Percentiles rank a stretch among this genome's conserved stretches.
Conservation (phyloP, 352 stramenopile species). For the Elongisporangium undulatum region DNA sequence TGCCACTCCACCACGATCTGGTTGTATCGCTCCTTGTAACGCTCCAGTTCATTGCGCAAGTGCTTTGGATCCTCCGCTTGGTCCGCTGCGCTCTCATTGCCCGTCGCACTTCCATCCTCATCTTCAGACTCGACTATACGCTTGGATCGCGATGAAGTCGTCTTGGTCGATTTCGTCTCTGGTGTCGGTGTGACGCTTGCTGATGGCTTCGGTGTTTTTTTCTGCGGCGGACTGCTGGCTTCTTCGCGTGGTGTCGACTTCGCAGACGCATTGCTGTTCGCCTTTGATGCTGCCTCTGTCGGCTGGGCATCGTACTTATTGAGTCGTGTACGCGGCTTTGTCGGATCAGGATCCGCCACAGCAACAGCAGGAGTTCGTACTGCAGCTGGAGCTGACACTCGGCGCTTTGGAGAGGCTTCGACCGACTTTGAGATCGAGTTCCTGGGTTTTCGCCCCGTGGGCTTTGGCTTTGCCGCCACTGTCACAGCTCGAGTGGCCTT, state of each 20-base stretch:
- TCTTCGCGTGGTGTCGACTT: background rate
- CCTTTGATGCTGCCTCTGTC: background rate
- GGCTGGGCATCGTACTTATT: background rate
- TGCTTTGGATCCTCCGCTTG: background rate
- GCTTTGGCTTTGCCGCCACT: background rate
- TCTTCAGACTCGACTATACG: background rate
- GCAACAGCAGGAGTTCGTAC: background rate
- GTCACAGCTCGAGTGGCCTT: background rate
- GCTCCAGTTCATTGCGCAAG: conserved; percentile 44
- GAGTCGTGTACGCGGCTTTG: background rate
- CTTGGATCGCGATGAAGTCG: background rate
- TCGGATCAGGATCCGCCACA: background rate
- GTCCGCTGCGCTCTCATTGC: background rate
- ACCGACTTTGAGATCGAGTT: background rate
- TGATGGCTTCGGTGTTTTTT: background rate
- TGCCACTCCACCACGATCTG: conserved; percentile 81
- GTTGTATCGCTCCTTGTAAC: conserved; percentile 78
- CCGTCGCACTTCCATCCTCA: background rate
- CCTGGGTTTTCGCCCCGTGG: background rate
- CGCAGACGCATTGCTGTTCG: background rate
- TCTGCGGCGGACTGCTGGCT: background rate
- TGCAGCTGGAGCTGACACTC: background rate
- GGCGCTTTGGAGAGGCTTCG: background rate
- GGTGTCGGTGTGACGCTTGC: background rate
- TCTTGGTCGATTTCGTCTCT: background rate